Conservation (phyloP, 1,284 basidiomycete species). For the Hortiboletus rubellus region DNA sequence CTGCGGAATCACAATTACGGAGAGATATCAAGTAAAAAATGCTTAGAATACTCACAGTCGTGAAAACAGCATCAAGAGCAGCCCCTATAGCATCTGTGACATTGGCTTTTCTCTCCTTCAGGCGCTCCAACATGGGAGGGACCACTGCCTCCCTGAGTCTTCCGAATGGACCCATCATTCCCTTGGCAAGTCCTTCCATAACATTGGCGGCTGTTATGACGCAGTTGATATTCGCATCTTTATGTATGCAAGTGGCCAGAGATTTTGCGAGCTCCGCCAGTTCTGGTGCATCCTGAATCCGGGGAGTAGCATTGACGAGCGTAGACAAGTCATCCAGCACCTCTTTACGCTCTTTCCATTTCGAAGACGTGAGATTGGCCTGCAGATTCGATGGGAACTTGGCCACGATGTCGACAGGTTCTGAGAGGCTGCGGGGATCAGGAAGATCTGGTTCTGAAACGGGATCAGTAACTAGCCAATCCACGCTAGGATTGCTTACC, state of each 20-base stretch:
- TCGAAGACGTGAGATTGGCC: conserved; percentile 78
- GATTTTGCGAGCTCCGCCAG: conserved; percentile 74
- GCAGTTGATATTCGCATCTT: conserved; percentile 95
- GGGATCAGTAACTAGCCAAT: conserved; percentile 7
- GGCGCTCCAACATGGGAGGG: conserved; percentile 80
- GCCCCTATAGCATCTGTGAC: conserved; percentile 89
- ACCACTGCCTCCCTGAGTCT: conserved; percentile 76
- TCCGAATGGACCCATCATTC: conserved; percentile 74
- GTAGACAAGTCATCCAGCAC: conserved; percentile 83
- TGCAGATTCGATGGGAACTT: conserved; percentile 78
- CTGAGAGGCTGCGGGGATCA: conserved; percentile 83
- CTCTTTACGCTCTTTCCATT: conserved; percentile 99
- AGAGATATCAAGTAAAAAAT: conserved; percentile 1
- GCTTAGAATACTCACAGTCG: conserved; percentile 57
- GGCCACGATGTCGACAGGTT: conserved; percentile 77
- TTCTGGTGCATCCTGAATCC: conserved; percentile 78
- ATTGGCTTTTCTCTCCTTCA: conserved; percentile 93
- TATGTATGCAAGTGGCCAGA: conserved; percentile 79
- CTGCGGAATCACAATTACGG: conserved; percentile 43
- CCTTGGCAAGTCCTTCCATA: conserved; percentile 85
- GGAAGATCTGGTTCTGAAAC: conserved; percentile 49
- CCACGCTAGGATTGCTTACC: conserved; percentile 28
- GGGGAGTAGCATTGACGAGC: conserved; percentile 70
- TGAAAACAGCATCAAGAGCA: conserved; percentile 89
- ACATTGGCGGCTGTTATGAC: conserved; percentile 89